Percentiles rank a stretch among this genome's conserved stretches.
phyloP scores from a whole-genome alignment of 2,329 filamentous ascomycete species.

The Colletotrichum euphorbiae region DNA sequence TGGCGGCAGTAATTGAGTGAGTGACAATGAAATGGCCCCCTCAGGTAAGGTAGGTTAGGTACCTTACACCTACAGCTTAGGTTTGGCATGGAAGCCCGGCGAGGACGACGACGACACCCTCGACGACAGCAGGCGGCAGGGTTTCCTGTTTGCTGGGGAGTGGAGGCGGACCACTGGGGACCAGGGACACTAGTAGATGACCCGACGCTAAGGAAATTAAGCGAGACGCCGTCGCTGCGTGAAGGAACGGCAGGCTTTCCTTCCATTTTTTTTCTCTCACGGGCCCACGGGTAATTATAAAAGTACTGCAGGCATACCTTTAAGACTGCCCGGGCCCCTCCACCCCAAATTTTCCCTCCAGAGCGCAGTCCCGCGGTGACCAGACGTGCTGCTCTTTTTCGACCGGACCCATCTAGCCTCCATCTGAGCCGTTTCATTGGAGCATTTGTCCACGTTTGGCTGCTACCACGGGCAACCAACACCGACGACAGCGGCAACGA shows the following conservation, averaged over 20 bases:
- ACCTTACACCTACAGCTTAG: too few relatives aligned
- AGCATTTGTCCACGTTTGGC: not conserved
- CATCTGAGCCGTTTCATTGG: conserved; percentile 24
- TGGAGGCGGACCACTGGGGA: conserved; percentile 26
- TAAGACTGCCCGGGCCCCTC: conserved; percentile 40
- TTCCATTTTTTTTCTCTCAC: conserved; percentile 41
- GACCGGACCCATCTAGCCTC: conserved; percentile 27
- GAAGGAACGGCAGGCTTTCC: conserved; percentile 41
- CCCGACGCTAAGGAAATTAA: conserved; percentile 40
- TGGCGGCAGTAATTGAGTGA: not conserved
- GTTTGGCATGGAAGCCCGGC: not conserved
- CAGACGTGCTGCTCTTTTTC: conserved; percentile 34
- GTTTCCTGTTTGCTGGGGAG: conserved; percentile 40
- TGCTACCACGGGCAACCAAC: conserved; percentile 28
- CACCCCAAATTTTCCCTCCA: conserved; percentile 41
- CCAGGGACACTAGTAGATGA: conserved; percentile 38
- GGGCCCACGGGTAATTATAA: conserved; percentile 41
- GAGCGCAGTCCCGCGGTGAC: conserved; percentile 36
- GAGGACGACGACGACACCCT: conserved; percentile 18
- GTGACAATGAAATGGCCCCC: too few relatives aligned
- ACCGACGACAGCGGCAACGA: conserved; percentile 2
- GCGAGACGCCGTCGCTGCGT: conserved; percentile 39
- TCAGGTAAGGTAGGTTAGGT: too few relatives aligned
- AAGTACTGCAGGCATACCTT: conserved; percentile 41
- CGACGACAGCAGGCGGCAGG: conserved; percentile 30